Base-by-base conservation (phyloP, 163 green algal genomes). In the Chloromonas sp. region DNA sequence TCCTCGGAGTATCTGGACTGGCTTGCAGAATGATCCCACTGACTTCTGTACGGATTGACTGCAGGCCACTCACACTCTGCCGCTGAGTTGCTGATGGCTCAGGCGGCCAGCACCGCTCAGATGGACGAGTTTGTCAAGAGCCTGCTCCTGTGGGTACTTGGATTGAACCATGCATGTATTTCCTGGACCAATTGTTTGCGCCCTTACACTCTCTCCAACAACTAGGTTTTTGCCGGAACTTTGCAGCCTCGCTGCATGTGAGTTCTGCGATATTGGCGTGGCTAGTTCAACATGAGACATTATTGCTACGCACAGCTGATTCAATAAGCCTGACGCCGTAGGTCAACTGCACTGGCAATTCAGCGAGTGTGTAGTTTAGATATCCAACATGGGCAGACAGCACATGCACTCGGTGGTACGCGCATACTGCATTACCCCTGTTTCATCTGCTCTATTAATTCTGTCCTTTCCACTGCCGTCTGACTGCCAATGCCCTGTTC, bases 11-110 rank as follows among this genome's bases (percentile, higher is more conserved):
- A 36, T 36, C 36, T 36, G 36, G 36, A 36, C 36, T 36, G 36
- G 36, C 36, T 36, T 36, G 36, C 36, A 36, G 36, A 36, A 36
- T 36, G 36, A 36, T 36, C 36, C 36, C 36, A 36, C 36, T 36
- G 36, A 36, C 36, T 36, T 36, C 36, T 36, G 36, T 36, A 36
- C 36, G 36, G 36, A 36, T 36, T 36, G 36, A 36, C 36, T 36
- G 66, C 36, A 81, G 77, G 14, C 13, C 60, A 86, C 60, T 74
- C 83, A 1, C 78, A 79, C 14, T 11, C 76, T n/a, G 76, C 74
- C 60, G 79, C 84, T 36, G 84, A 87, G 62, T 15, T 87, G 15
- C 78, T 87, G 5, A 62, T 84, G 5, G 71, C 74, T 36, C 84
- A 87, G 11, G 84, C 79, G 15, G 61, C 60, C 15, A 59, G 59